Conservation (phyloP, 2,329 filamentous ascomycete species). For the Fusarium clavum region DNA sequence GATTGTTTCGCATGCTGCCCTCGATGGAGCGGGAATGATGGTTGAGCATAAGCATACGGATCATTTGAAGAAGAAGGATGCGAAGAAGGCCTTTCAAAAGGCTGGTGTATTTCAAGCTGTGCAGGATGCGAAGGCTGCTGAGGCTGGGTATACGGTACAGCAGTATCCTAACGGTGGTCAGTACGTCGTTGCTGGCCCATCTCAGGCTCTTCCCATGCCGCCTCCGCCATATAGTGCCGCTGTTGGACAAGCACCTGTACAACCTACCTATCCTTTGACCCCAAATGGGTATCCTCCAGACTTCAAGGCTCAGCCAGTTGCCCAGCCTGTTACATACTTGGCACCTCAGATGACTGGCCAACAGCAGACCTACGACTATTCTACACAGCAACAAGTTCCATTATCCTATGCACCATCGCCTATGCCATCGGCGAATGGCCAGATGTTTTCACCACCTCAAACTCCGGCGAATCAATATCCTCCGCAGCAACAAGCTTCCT, state of each 20-base stretch:
- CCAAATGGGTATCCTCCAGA: slow-evolving; percentile 16
- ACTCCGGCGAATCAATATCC: not conserved
- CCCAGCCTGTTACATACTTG: not conserved
- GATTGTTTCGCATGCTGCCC: slow-evolving; percentile 50
- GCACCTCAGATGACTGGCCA: too few relatives aligned
- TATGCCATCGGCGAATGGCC: not conserved
- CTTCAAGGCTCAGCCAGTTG: not conserved
- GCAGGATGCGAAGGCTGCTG: slow-evolving; percentile 46
- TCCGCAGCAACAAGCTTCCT: not conserved
- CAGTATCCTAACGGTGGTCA: slow-evolving; percentile 28
- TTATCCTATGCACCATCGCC: not conserved
- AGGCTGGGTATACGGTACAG: slow-evolving; percentile 36
- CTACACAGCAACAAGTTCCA: not conserved
- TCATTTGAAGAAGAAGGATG: slow-evolving; percentile 52
- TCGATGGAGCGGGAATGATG: slow-evolving; percentile 52
- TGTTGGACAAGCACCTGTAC: not conserved
- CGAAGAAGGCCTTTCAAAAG: slow-evolving; percentile 48
- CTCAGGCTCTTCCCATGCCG: slow-evolving; percentile 13
- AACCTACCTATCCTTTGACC: not conserved
- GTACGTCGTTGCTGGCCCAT: slow-evolving; percentile 1
- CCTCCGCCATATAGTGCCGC: slow-evolving; percentile 32
- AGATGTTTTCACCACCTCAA: slow-evolving; percentile 13
- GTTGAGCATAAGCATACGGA: slow-evolving; percentile 52
- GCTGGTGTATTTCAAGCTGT: slow-evolving; percentile 50
- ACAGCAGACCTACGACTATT: slow-evolving; percentile 12